A percentile compares a stretch with the other conserved stretches of the same genome.
Evolutionary conservation across 139 green algal species (phyloP).

Genomic region (Edaphochlamys debaryana): DNA sequence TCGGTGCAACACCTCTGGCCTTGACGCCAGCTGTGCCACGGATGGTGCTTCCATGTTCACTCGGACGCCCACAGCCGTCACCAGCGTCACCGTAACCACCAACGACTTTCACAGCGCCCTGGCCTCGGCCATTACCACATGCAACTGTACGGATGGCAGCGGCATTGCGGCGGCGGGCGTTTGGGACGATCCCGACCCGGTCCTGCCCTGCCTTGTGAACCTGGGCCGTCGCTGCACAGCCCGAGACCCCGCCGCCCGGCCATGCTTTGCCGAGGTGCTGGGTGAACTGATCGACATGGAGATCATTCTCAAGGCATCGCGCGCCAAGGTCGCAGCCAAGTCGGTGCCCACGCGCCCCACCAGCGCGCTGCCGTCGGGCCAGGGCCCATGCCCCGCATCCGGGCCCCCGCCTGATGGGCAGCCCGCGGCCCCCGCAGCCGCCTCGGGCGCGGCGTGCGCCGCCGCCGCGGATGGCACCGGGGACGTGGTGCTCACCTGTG

Average conservation of each 20-base stretch:
- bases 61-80: neutral
- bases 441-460: too few species aligned
- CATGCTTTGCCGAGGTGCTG: conserved; percentile 16
- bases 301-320: conserved; percentile 10
- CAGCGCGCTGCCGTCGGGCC: too few species aligned
- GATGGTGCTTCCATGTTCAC: neutral
- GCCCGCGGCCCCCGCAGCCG: too few species aligned
- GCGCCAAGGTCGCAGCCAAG: too few species aligned
- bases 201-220: neutral
- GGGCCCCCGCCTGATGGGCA: too few species aligned
- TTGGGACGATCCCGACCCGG: neutral
- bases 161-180: neutral
- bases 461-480: too few species aligned
- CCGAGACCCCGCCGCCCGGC: neutral
- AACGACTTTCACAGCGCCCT: too few species aligned
- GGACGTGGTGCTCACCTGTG: too few species aligned
- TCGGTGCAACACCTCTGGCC: neutral
- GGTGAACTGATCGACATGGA: conserved; percentile 25
- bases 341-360: too few species aligned
- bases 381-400: too few species aligned
- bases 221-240: conserved; percentile 14
- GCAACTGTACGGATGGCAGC: neutral
- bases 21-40: neutral
- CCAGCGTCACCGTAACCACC: too few species aligned
- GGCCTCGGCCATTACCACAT: neutral